Evolutionary conservation across 164 flowering plant genomes (phyloP), one percentile per base, ranked within the genome.

Genomic region (Magnolia officinalis): DNA sequence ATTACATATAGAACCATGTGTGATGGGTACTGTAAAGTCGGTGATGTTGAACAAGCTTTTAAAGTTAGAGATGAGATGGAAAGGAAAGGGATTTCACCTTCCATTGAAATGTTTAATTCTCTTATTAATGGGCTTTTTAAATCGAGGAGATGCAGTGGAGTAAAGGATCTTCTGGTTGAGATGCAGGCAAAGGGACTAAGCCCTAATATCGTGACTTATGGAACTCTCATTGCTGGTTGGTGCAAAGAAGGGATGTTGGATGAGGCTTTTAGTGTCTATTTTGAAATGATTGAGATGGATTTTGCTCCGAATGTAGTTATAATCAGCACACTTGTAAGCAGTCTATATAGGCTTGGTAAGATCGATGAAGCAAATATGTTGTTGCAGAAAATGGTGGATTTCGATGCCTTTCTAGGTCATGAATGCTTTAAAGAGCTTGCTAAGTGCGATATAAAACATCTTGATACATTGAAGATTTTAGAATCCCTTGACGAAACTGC

Each of bases 161-260:
- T 90, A 70, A 51, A 71, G 8, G 83, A 84, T 84, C 78, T 91
- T 79, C 83, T 92, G 63, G 72, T 70, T 70, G 98, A 92, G 80
- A 85, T 92, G 88, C 71, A 82, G 63, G 73, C 50, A 18, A 86
- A 74, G 79, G 89, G 87, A 52, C 50, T 94, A 78, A 77, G 55
- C 24, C 89, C 92, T 24, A 88, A 83, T 77, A 67, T 88, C 68
- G 82, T 91, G 16, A 91, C 97, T 26, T 92, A 87, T 81, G 98
- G 96, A 37, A 81, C 89, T 77, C 90, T 92, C 63, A 90, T 94
- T 79, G 50, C 79, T 84, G 96, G 98, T 75, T 94, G 92, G 92
- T 87, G 94, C 76, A 82, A 86, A 77, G 87, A 83, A 79, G 91
- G 90, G 74, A 86, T 72, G 84, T 73, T 90, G 74, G 87, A 87